phyloP scores from a whole-genome alignment of 2,329 filamentous ascomycete genomes.

The Verticillium nonalfalfae region DNA sequence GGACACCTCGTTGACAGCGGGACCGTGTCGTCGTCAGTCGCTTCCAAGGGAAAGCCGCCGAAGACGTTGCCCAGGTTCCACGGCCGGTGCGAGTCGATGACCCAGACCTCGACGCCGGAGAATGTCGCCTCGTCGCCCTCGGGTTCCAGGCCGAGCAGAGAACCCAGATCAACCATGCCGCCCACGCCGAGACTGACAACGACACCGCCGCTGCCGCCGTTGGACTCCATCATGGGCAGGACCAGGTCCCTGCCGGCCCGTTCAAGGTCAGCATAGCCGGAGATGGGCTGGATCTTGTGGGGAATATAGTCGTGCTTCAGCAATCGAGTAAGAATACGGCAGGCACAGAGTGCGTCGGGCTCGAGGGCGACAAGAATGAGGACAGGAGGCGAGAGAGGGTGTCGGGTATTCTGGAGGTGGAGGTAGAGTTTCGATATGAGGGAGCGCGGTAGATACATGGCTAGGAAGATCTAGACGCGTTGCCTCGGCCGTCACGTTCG shows the following conservation, averaged over 20 bases:
- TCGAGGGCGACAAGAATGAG: slow-evolving; percentile 90
- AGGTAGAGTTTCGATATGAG: slow-evolving; percentile 88
- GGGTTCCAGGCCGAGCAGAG: slow-evolving; percentile 67
- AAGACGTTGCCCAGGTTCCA: slow-evolving; percentile 97
- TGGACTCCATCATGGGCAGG: slow-evolving; percentile 75
- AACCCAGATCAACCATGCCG: slow-evolving; percentile 80
- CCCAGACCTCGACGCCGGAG: slow-evolving; percentile 89
- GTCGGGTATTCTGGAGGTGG: slow-evolving; percentile 78
- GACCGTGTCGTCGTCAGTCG: slow-evolving; percentile 38
- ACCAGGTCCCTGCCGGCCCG: slow-evolving; percentile 74
- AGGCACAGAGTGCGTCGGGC: slow-evolving; percentile 91
- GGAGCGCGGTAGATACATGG: slow-evolving; percentile 90
- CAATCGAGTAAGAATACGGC: slow-evolving; percentile 86
- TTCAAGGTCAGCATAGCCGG: slow-evolving; percentile 85
- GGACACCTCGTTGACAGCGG: slow-evolving; percentile 46
- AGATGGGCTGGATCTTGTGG: slow-evolving; percentile 93
- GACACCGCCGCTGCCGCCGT: slow-evolving; percentile 79
- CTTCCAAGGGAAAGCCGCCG: slow-evolving; percentile 59
- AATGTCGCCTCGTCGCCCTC: slow-evolving; percentile 62
- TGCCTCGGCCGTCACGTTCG: slow-evolving; percentile 14
- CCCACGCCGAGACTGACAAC: slow-evolving; percentile 92
- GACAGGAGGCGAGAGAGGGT: slow-evolving; percentile 86
- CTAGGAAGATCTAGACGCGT: slow-evolving; percentile 22
- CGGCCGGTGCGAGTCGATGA: slow-evolving; percentile 83
- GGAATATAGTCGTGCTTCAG: slow-evolving; percentile 96